Base-by-base conservation (phyloP, 1,284 basidiomycete species). In the Wolfiporia cocos region DNA sequence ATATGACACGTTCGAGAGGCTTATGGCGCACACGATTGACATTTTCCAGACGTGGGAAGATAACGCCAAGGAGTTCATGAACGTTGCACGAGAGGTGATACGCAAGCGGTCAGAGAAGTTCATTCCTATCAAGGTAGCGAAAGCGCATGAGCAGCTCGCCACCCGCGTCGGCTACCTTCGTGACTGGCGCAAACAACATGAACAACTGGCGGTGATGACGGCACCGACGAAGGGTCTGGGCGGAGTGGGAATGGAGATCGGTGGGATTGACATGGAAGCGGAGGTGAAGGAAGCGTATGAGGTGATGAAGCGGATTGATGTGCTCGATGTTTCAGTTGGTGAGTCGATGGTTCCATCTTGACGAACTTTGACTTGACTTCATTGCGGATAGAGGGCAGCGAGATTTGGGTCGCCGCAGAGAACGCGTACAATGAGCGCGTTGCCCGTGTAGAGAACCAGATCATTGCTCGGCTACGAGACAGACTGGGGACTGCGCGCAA, bases 1-100 rank as follows among this genome's bases (percentile, higher is more conserved):
- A 1, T 98, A 97, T 63, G 81, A 89, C 43, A 89, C 90, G 0
- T 99, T 99, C 58, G 92, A 96, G 52, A 78, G 90, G 7, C 74
- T 92, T 9, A 78, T 97, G 43, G 69, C 72, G 1, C 79, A 86
- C 45, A 84, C 88, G 0, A 81, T 80, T 50, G 77, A 76, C 29
- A 93, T 97, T 42, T 98, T 98, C 70, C 76, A 81, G 6, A 88
- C 86, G 1, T 99, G 95, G 95, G 95, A 98, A 63, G 95, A 97
- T 57, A 77, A 86, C 41, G 89, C 97, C 69, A 98, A 98, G 66
- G 95, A 97, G 60, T 99, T 99, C 59, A 97, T 93, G 17, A 95
- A 94, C 57, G 91, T 97, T 35, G 95, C 95, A 2, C 78, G 96
- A 50, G 96, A 99, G 58, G 86, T 97, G 24, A 94, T 89, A 31